Evolutionary conservation across 768 basidiomycete species (phyloP).

Genomic region (Lactarius akahatsu): DNA sequence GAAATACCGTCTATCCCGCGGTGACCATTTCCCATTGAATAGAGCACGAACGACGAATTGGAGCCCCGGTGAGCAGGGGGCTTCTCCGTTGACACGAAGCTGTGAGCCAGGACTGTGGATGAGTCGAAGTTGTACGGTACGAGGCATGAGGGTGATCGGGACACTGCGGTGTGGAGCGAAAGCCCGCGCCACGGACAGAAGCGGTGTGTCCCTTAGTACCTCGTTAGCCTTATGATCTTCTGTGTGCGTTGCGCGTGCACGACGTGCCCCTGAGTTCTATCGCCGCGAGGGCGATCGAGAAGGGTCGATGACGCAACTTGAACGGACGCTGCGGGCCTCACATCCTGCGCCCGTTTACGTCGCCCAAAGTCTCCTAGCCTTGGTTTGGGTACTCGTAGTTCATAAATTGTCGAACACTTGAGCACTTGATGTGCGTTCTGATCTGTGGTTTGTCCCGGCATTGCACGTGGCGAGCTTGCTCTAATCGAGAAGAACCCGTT

Average conservation of each 20-base stretch:
- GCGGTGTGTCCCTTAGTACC: neutral
- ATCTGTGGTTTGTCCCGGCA: neutral
- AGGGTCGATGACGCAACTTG: neutral
- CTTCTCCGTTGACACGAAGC: neutral
- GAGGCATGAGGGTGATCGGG: neutral
- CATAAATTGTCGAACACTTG: neutral
- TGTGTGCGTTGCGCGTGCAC: neutral
- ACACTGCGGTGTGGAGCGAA: neutral
- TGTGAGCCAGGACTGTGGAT: neutral
- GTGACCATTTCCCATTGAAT: neutral
- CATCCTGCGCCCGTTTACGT: neutral
- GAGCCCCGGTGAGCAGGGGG: neutral
- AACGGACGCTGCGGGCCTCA: neutral
- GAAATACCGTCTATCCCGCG: neutral
- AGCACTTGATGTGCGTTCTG: neutral
- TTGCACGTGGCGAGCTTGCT: neutral
- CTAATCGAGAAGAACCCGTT: too few relatives aligned
- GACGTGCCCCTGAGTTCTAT: neutral
- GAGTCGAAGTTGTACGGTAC: neutral
- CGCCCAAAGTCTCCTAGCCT: neutral
- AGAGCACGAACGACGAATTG: neutral
- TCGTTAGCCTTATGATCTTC: neutral
- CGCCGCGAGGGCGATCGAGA: neutral
- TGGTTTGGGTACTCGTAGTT: neutral
- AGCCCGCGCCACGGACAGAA: neutral